phyloP scores from a whole-genome alignment of 352 stramenopile species.

The Pythium monospermum region DNA sequence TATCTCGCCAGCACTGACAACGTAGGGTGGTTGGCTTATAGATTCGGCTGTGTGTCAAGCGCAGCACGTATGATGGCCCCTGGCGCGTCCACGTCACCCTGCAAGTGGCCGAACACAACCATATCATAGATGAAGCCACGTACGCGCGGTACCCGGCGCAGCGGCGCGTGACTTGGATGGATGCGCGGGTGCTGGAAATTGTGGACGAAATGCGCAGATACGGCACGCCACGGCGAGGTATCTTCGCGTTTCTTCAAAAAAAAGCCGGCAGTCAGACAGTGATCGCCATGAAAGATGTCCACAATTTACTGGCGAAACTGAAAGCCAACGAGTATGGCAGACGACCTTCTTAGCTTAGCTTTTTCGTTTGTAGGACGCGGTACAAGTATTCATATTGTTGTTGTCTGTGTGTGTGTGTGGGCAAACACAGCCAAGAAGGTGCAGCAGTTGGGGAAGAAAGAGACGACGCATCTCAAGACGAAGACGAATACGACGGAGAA shows the following conservation, averaged over 20 bases:
- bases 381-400: too few relatives aligned
- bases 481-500: too few relatives aligned
- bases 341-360: too few relatives aligned
- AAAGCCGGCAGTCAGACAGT: conserved; percentile 1
- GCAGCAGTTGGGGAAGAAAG: too few relatives aligned
- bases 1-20: too few relatives aligned
- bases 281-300: conserved; percentile 6
- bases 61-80: not conserved
- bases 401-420: too few relatives aligned
- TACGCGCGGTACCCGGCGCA: conserved; percentile 13
- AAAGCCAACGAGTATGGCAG: conserved; percentile 12
- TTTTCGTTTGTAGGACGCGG: too few relatives aligned
- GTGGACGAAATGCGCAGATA: conserved; percentile 5
- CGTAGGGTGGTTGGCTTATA: too few relatives aligned
- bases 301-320: conserved; percentile 9
- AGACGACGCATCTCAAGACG: too few relatives aligned
- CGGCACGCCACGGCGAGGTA: conserved; percentile 5
- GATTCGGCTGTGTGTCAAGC: too few relatives aligned
- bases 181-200: conserved; percentile 11
- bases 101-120: conserved; percentile 10
- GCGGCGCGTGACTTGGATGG: conserved; percentile 6
- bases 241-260: conserved; percentile 11
- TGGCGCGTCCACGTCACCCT: conserved; percentile 16
- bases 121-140: conserved; percentile 1
- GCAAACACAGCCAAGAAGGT: too few relatives aligned